Percentiles rank a stretch among this genome's conserved stretches.
Conservation (phyloP, 495 filamentous ascomycete genomes). For the Aspergillus nidulans region DNA sequence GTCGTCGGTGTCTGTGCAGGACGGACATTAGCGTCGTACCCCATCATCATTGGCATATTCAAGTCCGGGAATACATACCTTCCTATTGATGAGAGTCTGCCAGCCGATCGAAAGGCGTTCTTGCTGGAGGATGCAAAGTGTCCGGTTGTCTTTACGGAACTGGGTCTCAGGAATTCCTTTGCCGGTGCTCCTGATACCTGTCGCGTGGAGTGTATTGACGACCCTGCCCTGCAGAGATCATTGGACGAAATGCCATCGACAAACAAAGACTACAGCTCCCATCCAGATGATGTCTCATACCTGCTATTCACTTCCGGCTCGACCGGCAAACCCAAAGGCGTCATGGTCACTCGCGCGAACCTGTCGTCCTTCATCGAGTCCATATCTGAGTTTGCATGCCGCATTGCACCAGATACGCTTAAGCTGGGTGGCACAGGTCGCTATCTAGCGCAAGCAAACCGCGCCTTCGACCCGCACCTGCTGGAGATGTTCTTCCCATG, state of each 20-base stretch:
- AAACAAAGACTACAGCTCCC: slow-evolving; percentile 26
- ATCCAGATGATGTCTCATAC: slow-evolving; percentile 89
- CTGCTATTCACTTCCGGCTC: slow-evolving; percentile 95
- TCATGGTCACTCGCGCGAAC: slow-evolving; percentile 60
- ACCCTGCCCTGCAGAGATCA: slow-evolving; percentile 23
- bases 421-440: slow-evolving; percentile 28
- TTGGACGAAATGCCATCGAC: slow-evolving; percentile 18
- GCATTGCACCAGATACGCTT: slow-evolving; percentile 19
- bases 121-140: slow-evolving; percentile 35
- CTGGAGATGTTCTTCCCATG: slow-evolving; percentile 35
- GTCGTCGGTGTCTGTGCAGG: slow-evolving; percentile 44
- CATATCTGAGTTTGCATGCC: slow-evolving; percentile 26
- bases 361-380: slow-evolving; percentile 44
- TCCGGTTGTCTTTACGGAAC: slow-evolving; percentile 29
- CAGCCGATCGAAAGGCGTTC: slow-evolving; percentile 41
- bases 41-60: slow-evolving; percentile 41
- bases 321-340: slow-evolving; percentile 95
- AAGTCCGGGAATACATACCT: slow-evolving; percentile 71
- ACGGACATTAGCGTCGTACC: slow-evolving; percentile 38
- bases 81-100: slow-evolving; percentile 50
- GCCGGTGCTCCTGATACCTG: slow-evolving; percentile 22
- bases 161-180: slow-evolving; percentile 17
- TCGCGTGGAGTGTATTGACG: slow-evolving; percentile 27
- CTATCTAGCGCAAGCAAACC: slow-evolving; percentile 32
- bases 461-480: slow-evolving; percentile 36